A percentile compares a stretch with the other conserved stretches of the same genome.
These are phyloP conservation scores for Chalciporus chontae DNA, from an alignment of 768 basidiomycete species.

Conservation along the genomic window DNA sequence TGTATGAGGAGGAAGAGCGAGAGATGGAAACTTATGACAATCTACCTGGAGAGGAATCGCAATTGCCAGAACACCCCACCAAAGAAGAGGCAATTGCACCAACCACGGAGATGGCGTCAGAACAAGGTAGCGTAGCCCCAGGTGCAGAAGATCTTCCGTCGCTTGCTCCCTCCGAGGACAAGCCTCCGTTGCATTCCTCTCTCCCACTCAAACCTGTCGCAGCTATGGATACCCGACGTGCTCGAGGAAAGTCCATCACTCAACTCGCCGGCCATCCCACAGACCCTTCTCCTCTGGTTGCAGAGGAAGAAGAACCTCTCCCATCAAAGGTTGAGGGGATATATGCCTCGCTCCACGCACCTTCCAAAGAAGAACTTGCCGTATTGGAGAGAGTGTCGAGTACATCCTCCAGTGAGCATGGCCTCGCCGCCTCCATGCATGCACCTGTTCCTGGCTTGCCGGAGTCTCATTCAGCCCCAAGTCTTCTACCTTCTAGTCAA, in stretches of 20 bases:
- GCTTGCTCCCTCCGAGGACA: conserved; percentile 12
- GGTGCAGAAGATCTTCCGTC: conserved; percentile 7
- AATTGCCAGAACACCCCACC: conserved; percentile 6
- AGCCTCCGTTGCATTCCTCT: conserved; percentile 40
- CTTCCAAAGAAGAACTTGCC: conserved; percentile 13
- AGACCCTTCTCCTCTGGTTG: conserved; percentile 5
- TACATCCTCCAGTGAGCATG: conserved; percentile 29
- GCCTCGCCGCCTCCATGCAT: conserved; percentile 54
- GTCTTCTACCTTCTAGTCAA: conserved; percentile 30
- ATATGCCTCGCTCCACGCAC: conserved; percentile 27
- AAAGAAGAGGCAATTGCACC: not conserved
- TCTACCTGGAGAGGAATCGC: conserved; percentile 4
- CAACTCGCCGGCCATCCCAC: conserved; percentile 12
- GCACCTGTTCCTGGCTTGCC: conserved; percentile 43
- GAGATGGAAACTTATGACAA: conserved; percentile 20
- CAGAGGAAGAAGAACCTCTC: conserved; percentile 16
- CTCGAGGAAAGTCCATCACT: conserved; percentile 12
- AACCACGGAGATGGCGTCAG: conserved; percentile 11
- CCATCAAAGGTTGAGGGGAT: conserved; percentile 19
- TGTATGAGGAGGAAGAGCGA: conserved; percentile 16
- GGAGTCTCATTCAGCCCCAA: conserved; percentile 35
- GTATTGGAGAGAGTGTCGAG: conserved; percentile 16
- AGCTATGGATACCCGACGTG: conserved; percentile 15
- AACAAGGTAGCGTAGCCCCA: conserved; percentile 17
- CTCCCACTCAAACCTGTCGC: conserved; percentile 45